phyloP scores from a whole-genome alignment of 176 grass and related monocot species.

The Melocanna baccifera region DNA sequence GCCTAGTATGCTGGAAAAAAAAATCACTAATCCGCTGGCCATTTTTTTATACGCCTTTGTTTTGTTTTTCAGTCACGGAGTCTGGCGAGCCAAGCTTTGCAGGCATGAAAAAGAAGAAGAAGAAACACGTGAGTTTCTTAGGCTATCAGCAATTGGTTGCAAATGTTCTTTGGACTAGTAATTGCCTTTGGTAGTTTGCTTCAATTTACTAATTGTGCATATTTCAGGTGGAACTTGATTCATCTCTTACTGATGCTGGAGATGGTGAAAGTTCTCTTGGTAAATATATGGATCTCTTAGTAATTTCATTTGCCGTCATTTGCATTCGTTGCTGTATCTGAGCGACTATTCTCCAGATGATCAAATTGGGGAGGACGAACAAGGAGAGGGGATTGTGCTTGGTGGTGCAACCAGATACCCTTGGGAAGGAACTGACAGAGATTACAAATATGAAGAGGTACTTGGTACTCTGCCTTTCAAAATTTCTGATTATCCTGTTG shows the following conservation, averaged over 20 bases:
- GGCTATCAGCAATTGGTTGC: background rate
- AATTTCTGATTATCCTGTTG: background rate
- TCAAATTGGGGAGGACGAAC: constrained; percentile 72
- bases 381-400: constrained; percentile 74
- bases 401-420: constrained; percentile 47
- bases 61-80: constrained; percentile 49
- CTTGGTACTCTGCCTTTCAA: background rate
- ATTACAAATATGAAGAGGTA: constrained; percentile 97
- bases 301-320: background rate
- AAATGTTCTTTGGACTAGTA: constrained; percentile 4
- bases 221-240: constrained; percentile 58
- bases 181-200: background rate
- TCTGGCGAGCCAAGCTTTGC: constrained; percentile 55
- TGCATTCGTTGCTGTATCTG: background rate
- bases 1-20: background rate
- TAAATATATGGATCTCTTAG: constrained; percentile 10
- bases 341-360: constrained; percentile 50
- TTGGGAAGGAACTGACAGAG: constrained; percentile 94
- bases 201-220: background rate
- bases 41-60: background rate
- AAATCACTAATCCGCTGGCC: background rate
- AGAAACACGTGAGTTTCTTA: constrained; percentile 69
- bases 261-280: constrained; percentile 42
- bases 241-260: constrained; percentile 40
- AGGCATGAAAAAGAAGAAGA: constrained; percentile 98